Evolutionary conservation across 2,329 filamentous ascomycete genomes (phyloP).

Genomic region (Penicillium sp.): DNA sequence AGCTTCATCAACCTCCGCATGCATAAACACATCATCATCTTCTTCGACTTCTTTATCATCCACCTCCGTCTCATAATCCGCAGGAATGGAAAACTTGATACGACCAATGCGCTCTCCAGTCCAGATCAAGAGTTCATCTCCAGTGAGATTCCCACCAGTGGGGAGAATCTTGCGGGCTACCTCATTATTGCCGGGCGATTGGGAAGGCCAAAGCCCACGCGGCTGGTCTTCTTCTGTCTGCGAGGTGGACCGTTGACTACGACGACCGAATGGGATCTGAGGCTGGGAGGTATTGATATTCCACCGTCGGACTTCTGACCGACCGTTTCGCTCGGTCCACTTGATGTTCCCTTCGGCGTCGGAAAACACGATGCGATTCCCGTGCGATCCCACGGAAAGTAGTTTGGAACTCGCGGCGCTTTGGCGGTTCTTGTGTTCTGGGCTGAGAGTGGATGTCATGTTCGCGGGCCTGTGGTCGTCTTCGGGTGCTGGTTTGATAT

Average conservation of each 20-base stretch:
- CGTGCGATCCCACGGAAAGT: constrained; percentile 71
- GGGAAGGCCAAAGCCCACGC: constrained; percentile 50
- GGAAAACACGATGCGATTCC: constrained; percentile 69
- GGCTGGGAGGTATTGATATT: constrained; percentile 46
- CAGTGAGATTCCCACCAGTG: constrained; percentile 39
- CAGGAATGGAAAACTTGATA: constrained; percentile 50
- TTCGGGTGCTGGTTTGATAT: constrained; percentile 27
- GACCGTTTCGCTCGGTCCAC: constrained; percentile 82
- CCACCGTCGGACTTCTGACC: constrained; percentile 46
- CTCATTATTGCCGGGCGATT: constrained; percentile 45
- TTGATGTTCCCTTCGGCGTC: constrained; percentile 77
- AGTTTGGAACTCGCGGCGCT: constrained; percentile 73
- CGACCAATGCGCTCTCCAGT: constrained; percentile 76
- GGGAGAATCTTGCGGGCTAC: constrained; percentile 73
- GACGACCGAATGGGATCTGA: constrained; percentile 11
- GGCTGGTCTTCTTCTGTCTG: constrained; percentile 23
- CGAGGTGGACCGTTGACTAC: constrained; percentile 8
- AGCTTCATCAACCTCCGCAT: constrained; percentile 23
- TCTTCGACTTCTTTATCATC: constrained; percentile 36
- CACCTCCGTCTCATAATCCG: constrained; percentile 26
- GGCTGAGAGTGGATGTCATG: constrained; percentile 21
- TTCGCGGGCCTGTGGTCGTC: no score
- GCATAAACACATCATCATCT: constrained; percentile 25
- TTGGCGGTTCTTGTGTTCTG: constrained; percentile 65
- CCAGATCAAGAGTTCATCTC: constrained; percentile 72